Conservation (phyloP, 805 yeast genomes). For the Lipomyces sp. region DNA sequence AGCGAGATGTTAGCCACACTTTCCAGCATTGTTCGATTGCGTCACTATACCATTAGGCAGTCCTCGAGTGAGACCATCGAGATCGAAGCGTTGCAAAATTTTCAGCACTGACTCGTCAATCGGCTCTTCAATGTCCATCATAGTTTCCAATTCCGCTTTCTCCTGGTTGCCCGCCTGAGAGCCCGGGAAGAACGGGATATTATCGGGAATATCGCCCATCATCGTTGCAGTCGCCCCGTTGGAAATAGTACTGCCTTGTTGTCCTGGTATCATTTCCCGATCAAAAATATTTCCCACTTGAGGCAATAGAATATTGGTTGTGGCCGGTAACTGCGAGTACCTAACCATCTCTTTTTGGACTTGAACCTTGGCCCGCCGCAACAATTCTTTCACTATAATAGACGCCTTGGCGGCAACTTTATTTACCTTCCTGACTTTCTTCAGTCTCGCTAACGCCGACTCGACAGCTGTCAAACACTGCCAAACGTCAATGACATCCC, state of each 20-base stretch:
- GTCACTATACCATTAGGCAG: background rate
- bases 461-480: constrained; percentile 33
- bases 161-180: constrained; percentile 10
- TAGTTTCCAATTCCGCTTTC: background rate
- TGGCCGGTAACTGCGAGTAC: constrained; percentile 5
- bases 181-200: background rate
- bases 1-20: constrained; percentile 17
- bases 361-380: constrained; percentile 32
- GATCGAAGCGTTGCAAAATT: constrained; percentile 17
- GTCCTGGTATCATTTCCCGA: constrained; percentile 2
- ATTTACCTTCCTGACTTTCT: constrained; percentile 20
- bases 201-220: background rate
- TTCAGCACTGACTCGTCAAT: constrained; percentile 16
- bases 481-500: constrained; percentile 31
- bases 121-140: background rate
- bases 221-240: background rate
- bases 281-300: background rate
- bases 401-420: constrained; percentile 33
- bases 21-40: constrained; percentile 8
- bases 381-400: constrained; percentile 30
- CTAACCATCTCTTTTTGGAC: constrained; percentile 33
- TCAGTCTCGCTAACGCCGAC: constrained; percentile 24
- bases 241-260: background rate
- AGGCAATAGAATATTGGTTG: background rate
- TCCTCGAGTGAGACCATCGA: background rate